Conservation (phyloP, 2,329 filamentous ascomycete species). For the Coniella lustricola region DNA sequence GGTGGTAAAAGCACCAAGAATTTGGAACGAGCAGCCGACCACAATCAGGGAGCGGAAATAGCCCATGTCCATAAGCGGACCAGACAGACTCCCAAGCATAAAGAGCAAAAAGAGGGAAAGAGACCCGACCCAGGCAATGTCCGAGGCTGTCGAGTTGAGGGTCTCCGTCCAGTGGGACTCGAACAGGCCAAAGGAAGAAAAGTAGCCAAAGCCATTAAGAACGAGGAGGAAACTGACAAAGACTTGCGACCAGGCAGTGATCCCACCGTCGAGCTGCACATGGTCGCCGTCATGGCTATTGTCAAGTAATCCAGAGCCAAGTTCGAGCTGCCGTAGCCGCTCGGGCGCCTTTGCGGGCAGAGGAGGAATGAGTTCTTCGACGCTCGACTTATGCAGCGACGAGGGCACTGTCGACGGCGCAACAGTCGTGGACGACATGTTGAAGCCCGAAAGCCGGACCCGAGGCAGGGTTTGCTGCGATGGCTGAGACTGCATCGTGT, state of each 20-base stretch:
- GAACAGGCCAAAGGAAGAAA: slow-evolving; percentile 49
- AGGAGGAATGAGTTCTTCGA: no score
- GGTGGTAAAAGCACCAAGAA: slow-evolving; percentile 40
- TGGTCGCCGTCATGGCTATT: background rate
- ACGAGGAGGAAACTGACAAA: slow-evolving; percentile 37
- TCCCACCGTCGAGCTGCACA: slow-evolving; percentile 34
- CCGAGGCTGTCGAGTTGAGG: slow-evolving; percentile 33
- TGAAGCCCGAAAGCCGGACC: no score
- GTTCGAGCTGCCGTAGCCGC: no score
- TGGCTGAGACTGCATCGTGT: no score
- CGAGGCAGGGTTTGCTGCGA: no score
- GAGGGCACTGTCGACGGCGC: no score
- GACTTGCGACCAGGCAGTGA: slow-evolving; percentile 36
- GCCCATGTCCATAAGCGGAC: slow-evolving; percentile 46
- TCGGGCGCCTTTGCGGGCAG: no score
- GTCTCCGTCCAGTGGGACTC: slow-evolving; percentile 42
- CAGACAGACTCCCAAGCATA: slow-evolving; percentile 45
- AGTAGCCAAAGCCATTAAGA: slow-evolving; percentile 47
- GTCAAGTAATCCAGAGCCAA: no score
- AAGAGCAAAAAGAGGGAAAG: slow-evolving; percentile 48
- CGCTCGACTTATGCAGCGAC: no score
- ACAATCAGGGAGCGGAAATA: slow-evolving; percentile 39
- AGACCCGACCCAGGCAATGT: slow-evolving; percentile 49
- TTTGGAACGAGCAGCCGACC: slow-evolving; percentile 33
- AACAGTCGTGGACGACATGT: no score